Conservation (phyloP, 257 asterid species). For the Jasminum sambac region DNA sequence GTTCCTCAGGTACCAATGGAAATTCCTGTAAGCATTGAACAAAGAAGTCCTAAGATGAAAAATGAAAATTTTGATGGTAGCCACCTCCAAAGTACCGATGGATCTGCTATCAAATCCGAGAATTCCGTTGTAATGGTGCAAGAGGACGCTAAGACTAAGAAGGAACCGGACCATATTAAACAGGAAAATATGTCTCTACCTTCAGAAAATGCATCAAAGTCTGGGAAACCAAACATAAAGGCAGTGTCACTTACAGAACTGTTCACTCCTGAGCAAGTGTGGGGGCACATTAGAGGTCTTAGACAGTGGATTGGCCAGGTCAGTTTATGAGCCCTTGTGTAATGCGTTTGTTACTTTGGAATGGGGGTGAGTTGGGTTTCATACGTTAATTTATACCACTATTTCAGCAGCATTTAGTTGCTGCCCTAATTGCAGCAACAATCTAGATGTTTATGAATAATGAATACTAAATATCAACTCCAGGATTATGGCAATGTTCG, state of each 20-base stretch:
- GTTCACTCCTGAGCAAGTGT: conserved; percentile 93
- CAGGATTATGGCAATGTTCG: neutral
- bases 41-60: conserved; percentile 43
- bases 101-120: conserved; percentile 42
- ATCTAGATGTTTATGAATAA: neutral
- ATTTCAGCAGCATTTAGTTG: conserved; percentile 13
- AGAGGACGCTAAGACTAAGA: conserved; percentile 54
- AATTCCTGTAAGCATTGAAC: conserved; percentile 46
- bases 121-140: conserved; percentile 47
- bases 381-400: conserved; percentile 8
- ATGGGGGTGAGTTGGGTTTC: neutral
- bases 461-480: neutral
- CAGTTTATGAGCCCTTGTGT: conserved; percentile 26
- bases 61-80: conserved; percentile 44
- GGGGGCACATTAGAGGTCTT: conserved; percentile 81
- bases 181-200: conserved; percentile 50
- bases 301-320: conserved; percentile 99
- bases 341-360: conserved; percentile 13
- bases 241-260: conserved; percentile 94
- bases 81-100: conserved; percentile 38
- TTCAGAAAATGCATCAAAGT: conserved; percentile 65
- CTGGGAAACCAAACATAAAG: conserved; percentile 88
- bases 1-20: conserved; percentile 55
- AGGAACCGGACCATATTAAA: conserved; percentile 52
- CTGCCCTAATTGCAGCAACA: conserved; percentile 18